Percentiles rank a stretch among this genome's conserved stretches.
Evolutionary conservation across 176 grass and related monocot species (phyloP).

Genomic region (Thalia dealbata): DNA sequence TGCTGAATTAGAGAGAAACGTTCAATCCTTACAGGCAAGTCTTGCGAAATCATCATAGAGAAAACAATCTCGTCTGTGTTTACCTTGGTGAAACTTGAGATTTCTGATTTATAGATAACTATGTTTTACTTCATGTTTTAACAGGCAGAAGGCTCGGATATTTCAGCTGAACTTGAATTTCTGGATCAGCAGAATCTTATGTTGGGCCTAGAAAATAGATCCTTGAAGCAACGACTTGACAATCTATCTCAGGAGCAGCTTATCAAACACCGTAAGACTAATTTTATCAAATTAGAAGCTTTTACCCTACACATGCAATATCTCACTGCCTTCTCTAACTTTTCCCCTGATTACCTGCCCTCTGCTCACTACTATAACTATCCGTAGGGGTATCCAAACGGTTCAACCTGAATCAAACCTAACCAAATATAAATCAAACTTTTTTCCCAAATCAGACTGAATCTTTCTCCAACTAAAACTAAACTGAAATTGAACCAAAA

Average conservation of each 20-base stretch:
- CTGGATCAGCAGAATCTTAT: conserved; percentile 90
- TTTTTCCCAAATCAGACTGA: too few species aligned
- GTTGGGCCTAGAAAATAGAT: conserved; percentile 85
- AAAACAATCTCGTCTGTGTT: not conserved
- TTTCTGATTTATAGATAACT: not conserved
- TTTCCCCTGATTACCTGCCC: too few species aligned
- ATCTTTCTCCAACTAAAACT: too few species aligned
- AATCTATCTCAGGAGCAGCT: conserved; percentile 77
- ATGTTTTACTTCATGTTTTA: conserved; percentile 21
- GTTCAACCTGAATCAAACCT: too few species aligned
- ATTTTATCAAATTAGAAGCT: not conserved
- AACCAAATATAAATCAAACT: too few species aligned
- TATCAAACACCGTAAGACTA: conserved; percentile 73
- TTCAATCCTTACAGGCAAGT: conserved; percentile 69
- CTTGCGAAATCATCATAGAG: not conserved
- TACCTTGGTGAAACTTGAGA: not conserved
- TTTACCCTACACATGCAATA: too few species aligned
- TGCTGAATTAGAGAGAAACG: conserved; percentile 87
- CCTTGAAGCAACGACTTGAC: conserved; percentile 84
- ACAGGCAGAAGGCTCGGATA: conserved; percentile 68
- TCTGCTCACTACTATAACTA: too few species aligned
- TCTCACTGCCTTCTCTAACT: not conserved
- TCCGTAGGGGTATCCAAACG: too few species aligned
- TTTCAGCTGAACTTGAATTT: conserved; percentile 92
- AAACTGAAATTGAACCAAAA: too few species aligned